A percentile compares a stretch with the other conserved stretches of the same genome.
Evolutionary conservation across 345 rosid genomes (phyloP).

Genomic region (Stellera chamaejasme): DNA sequence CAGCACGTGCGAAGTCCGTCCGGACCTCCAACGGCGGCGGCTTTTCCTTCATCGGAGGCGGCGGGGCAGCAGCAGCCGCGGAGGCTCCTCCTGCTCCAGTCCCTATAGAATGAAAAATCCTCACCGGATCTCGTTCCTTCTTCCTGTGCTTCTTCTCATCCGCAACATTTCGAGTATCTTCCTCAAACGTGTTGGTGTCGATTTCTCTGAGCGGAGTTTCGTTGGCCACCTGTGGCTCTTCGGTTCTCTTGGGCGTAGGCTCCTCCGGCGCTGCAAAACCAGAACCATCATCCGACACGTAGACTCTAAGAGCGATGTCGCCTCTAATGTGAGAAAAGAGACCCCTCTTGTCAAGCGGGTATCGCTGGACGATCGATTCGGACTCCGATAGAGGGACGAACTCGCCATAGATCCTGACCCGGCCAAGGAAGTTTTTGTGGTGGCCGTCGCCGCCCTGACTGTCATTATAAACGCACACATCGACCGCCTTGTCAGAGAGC

Average conservation of each 20-base stretch:
- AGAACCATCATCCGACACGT: slow-evolving; percentile 20
- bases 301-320: slow-evolving; percentile 53
- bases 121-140: slow-evolving; percentile 48
- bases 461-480: slow-evolving; percentile 52
- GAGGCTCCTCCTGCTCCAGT: slow-evolving; percentile 18
- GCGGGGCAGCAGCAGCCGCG: slow-evolving; percentile 22
- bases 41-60: slow-evolving; percentile 14
- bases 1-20: slow-evolving; percentile 45
- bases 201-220: slow-evolving; percentile 26
- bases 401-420: slow-evolving; percentile 62
- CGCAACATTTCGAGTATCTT: slow-evolving; percentile 12
- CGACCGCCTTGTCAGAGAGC: slow-evolving; percentile 38
- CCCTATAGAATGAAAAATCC: slow-evolving; percentile 78
- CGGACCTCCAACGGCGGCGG: slow-evolving; percentile 30
- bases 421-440: slow-evolving; percentile 64
- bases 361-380: slow-evolving; percentile 51
- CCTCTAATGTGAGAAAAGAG: slow-evolving; percentile 71
- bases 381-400: slow-evolving; percentile 52
- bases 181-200: slow-evolving; percentile 17
- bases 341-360: slow-evolving; percentile 81
- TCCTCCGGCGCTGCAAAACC: neutral
- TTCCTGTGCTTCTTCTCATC: slow-evolving; percentile 35
- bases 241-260: neutral
- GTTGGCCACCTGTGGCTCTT: neutral
- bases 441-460: slow-evolving; percentile 28